Conservation (phyloP, 352 stramenopile species). For the Globisporangium cederbergense region DNA sequence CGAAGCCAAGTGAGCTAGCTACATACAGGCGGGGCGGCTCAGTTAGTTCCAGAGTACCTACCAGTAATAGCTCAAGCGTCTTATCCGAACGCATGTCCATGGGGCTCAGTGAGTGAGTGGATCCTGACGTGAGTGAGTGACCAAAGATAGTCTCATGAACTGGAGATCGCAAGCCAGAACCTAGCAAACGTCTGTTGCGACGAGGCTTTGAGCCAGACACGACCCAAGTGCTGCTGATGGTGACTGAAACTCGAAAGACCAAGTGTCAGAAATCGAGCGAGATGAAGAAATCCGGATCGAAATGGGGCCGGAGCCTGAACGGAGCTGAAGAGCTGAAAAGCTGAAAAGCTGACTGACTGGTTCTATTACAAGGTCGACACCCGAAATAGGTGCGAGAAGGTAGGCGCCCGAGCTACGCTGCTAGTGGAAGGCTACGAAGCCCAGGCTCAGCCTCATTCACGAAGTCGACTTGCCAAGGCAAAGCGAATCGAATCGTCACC, state of each 20-base stretch:
- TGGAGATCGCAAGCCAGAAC: neutral
- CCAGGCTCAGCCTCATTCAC: neutral
- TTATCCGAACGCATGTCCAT: neutral
- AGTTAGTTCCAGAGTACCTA: neutral
- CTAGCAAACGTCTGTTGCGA: neutral
- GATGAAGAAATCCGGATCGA: neutral
- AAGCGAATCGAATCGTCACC: neutral
- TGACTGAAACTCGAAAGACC: neutral
- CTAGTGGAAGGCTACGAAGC: neutral
- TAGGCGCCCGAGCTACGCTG: too few species aligned
- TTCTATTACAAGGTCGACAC: neutral
- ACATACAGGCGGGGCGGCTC: neutral
- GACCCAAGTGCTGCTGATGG: neutral
- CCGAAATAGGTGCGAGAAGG: neutral
- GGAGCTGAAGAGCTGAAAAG: too few species aligned
- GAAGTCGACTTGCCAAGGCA: neutral
- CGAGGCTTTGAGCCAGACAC: neutral
- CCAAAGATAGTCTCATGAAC: neutral
- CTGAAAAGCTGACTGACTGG: neutral
- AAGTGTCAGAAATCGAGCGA: neutral
- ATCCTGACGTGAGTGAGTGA: neutral
- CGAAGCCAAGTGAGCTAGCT: neutral
- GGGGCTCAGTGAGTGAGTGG: neutral
- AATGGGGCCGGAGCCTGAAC: neutral
- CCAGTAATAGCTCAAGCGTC: neutral